A percentile compares a stretch with the other conserved stretches of the same genome.
These are phyloP conservation scores for Juglanconis oblonga DNA, from an alignment of 2,329 filamentous ascomycete species.

Conservation along the genomic window DNA sequence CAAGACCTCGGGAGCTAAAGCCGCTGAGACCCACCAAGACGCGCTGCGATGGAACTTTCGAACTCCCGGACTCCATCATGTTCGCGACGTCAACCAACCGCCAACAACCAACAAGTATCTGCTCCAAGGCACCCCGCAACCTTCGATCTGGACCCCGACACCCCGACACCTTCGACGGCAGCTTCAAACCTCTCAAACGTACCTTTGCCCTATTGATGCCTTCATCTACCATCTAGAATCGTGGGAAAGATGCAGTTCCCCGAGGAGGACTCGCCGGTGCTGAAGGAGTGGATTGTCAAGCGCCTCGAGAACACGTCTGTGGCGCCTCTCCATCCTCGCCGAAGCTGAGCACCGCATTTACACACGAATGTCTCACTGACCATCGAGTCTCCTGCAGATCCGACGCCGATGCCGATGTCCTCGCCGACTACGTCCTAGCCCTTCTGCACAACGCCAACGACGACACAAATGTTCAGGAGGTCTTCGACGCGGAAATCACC, in stretches of 20 bases:
- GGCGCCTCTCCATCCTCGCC: conserved; percentile 5
- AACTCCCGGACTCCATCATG: not conserved
- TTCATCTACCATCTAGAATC: not conserved
- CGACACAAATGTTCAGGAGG: conserved; percentile 59
- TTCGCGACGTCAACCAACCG: not conserved
- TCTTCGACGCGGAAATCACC: conserved; percentile 69
- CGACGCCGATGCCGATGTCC: conserved; percentile 76
- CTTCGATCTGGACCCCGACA: not conserved
- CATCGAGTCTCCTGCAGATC: conserved; percentile 47
- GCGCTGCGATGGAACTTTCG: not conserved
- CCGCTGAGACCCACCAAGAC: too few relatives aligned
- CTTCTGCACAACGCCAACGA: conserved; percentile 69
- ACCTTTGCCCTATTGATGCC: conserved; percentile 2
- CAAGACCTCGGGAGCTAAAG: not conserved
- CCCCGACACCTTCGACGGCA: not conserved
- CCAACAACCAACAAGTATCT: not conserved
- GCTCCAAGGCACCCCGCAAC: not conserved
- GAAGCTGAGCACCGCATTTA: not conserved
- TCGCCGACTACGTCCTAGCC: conserved; percentile 81
- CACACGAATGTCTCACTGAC: not conserved
- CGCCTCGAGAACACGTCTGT: conserved; percentile 72
- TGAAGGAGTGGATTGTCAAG: conserved; percentile 77
- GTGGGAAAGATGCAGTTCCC: conserved; percentile 55
- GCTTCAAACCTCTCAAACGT: not conserved
- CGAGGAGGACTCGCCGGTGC: conserved; percentile 57